Conservation (phyloP, 352 stramenopile genomes). For the Globisporangium carolinianum region DNA sequence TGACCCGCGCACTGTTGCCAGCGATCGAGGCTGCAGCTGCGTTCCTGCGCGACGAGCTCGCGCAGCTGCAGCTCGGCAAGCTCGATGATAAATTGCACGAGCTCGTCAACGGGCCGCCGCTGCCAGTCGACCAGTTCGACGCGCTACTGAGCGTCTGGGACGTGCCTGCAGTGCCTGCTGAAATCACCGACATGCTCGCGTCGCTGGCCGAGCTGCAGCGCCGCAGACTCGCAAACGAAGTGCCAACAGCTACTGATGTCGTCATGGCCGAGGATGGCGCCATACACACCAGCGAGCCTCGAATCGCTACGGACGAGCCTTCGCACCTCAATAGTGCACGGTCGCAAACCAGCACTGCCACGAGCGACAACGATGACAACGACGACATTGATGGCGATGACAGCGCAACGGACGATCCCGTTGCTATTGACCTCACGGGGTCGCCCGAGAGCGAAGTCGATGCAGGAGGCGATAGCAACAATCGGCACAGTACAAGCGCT, state of each 20-base stretch:
- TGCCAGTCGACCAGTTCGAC: slow-evolving; percentile 40
- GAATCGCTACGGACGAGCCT: no score
- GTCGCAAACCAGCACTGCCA: background rate
- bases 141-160: slow-evolving; percentile 44
- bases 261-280: background rate
- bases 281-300: no score
- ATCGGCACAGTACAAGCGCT: no score
- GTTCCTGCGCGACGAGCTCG: slow-evolving; percentile 46
- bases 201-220: slow-evolving; percentile 24
- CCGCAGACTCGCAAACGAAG: slow-evolving; percentile 10
- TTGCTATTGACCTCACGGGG: background rate
- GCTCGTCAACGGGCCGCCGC: slow-evolving; percentile 27
- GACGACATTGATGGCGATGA: background rate
- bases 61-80: slow-evolving; percentile 27
- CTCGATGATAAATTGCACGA: slow-evolving; percentile 29
- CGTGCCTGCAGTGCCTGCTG: slow-evolving; percentile 19
- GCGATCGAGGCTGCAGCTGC: slow-evolving; percentile 52
- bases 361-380: background rate
- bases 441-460: background rate
- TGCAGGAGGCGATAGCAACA: no score
- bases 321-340: no score
- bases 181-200: slow-evolving; percentile 36
- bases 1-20: slow-evolving; percentile 25
- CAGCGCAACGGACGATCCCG: background rate
- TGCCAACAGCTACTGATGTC: background rate